Evolutionary conservation across 176 grass and related monocot species (phyloP), one percentile per base, ranked within the genome.

Genomic region (Carex kokanica): DNA sequence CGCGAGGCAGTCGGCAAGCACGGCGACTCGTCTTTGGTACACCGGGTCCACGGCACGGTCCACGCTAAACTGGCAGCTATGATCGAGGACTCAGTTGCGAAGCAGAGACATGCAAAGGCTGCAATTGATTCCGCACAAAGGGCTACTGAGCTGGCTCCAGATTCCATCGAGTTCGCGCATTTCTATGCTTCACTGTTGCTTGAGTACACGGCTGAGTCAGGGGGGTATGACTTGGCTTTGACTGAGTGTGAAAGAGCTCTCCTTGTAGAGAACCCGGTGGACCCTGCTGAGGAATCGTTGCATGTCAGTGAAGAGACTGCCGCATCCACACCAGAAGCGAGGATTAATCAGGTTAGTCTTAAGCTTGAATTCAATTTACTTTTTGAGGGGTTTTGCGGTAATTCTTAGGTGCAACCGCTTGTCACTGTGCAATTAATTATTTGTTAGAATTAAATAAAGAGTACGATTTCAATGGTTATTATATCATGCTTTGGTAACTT

Each of bases 161-260:
- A 89, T 4, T 98, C 96, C 10, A 57, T 95, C 77, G 96, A 95
- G 88, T 90, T 95, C 3, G 87, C 96, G 47, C 86, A 91, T 63
- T 98, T 98, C 84, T 92, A 86, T 79, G 93, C 96, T 12, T 64
- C 79, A 38, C 83, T 98, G 63, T 83, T 95, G 38, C 93, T 43
- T 58, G 93, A 95, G 11, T 85, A 82, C 21, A 87, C 91, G 34
- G 31, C 40, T 32, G 91, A 93, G 84, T 60, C 63, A 38, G 59
- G 82, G 60, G 86, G 74, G 16, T 95, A 93, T 83, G 93, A 98
- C 78, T 86, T 90, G 12, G 93, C 90, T 57, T 36, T 84, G 80
- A 36, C 74, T 47, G 93, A 95, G 93, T 98, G 96, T 85, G 88
- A 86, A 72, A 91, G 91, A 27, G 96, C 90, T 1, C 89, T 98